Percentiles rank a stretch among this genome's conserved stretches.
Conservation (phyloP, 202 grass and related monocot species). For the Hordeum pubiflorum region DNA sequence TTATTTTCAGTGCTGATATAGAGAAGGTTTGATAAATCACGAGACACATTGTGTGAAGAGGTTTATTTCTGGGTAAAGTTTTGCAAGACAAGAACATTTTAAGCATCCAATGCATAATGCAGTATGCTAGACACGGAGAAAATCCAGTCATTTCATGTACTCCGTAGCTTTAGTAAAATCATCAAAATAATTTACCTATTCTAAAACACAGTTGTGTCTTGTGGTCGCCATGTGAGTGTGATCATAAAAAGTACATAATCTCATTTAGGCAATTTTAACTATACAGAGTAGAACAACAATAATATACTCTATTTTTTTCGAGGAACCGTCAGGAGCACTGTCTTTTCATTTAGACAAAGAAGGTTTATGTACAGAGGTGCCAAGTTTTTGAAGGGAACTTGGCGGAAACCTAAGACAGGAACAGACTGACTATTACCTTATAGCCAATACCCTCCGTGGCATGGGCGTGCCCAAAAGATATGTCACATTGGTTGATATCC, state of each 20-base stretch:
- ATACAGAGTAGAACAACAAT: neutral
- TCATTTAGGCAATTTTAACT: neutral
- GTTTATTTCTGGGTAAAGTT: neutral
- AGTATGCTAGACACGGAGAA: neutral
- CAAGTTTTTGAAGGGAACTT: neutral
- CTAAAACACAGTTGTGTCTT: neutral
- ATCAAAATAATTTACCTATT: neutral
- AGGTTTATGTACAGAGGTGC: neutral
- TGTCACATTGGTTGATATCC: neutral
- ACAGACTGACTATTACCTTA: neutral
- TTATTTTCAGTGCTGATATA: neutral
- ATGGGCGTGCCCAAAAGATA: neutral
- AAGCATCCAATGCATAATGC: neutral
- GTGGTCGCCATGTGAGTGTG: neutral
- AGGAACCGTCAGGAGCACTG: neutral
- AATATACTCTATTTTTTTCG: neutral
- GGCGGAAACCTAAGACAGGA: neutral
- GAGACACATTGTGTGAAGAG: neutral
- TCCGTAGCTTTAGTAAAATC: neutral
- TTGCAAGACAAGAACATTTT: neutral
- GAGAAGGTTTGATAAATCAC: neutral
- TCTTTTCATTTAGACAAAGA: neutral
- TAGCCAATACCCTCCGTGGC: neutral
- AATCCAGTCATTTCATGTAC: neutral
- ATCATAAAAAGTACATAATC: neutral